phyloP scores from a whole-genome alignment of 116 monocot species.

The Posidonia oceanica region DNA sequence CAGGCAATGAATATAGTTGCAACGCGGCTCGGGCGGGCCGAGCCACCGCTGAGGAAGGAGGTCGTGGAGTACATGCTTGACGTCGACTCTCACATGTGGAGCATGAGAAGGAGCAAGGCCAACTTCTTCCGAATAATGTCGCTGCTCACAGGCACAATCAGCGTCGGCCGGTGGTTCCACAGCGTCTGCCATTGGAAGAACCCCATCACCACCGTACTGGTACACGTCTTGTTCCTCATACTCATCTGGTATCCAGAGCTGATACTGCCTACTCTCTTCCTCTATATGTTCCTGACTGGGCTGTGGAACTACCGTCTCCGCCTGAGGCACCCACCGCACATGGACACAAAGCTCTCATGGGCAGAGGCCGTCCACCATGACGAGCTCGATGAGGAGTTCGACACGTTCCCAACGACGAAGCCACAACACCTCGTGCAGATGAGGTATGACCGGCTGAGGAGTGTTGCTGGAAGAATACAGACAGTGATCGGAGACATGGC shows the following conservation, averaged over 20 bases:
- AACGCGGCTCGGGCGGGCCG: slow-evolving; percentile 37
- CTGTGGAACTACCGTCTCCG: slow-evolving; percentile 56
- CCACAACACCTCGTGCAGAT: slow-evolving; percentile 33
- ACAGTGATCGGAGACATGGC: slow-evolving; percentile 59
- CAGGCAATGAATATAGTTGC: slow-evolving; percentile 59
- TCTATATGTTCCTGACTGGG: slow-evolving; percentile 52
- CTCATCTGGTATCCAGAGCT: slow-evolving; percentile 63
- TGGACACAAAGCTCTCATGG: slow-evolving; percentile 54
- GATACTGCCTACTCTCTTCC: slow-evolving; percentile 41
- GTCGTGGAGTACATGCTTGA: slow-evolving; percentile 72
- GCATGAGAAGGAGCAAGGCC: slow-evolving; percentile 73
- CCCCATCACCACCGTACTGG: slow-evolving; percentile 48
- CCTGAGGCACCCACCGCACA: slow-evolving; percentile 42
- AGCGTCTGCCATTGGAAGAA: slow-evolving; percentile 53
- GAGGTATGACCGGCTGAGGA: slow-evolving; percentile 61
- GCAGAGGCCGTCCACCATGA: slow-evolving; percentile 44
- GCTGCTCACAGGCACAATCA: slow-evolving; percentile 27
- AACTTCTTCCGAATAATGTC: slow-evolving; percentile 60
- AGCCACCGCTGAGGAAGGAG: slow-evolving; percentile 54
- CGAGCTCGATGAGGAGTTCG: slow-evolving; percentile 70
- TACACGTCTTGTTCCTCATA: slow-evolving; percentile 50
- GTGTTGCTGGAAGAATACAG: slow-evolving; percentile 60
- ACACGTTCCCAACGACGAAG: slow-evolving; percentile 44
- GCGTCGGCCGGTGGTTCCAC: slow-evolving; percentile 25
- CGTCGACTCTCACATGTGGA: slow-evolving; percentile 69